Conservation (phyloP, 495 filamentous ascomycete genomes). For the Elasticomyces elasticus region DNA sequence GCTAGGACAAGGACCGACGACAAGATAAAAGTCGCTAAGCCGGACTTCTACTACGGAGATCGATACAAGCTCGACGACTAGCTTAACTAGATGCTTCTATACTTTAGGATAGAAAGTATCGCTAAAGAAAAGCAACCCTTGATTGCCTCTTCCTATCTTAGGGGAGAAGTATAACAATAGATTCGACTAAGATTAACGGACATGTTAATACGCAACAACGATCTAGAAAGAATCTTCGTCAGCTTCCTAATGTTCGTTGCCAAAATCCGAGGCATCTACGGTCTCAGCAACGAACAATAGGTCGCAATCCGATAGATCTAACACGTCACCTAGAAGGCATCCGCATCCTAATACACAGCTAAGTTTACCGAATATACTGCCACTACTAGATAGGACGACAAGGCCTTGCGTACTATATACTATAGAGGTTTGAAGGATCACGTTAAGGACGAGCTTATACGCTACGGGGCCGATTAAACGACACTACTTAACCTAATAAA, state of each 20-base stretch:
- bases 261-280: background rate
- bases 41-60: slow-evolving; percentile 2
- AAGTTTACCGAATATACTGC: slow-evolving; percentile 6
- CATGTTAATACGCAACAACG: background rate
- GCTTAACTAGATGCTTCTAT: background rate
- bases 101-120: background rate
- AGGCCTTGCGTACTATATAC: slow-evolving; percentile 1
- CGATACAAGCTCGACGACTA: background rate
- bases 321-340: slow-evolving; percentile 1
- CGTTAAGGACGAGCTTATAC: slow-evolving; percentile 11
- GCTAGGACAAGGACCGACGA: background rate
- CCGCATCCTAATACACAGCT: slow-evolving; percentile 8
- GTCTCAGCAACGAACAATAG: slow-evolving; percentile 6
- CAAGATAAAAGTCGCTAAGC: background rate
- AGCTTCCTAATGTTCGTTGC: background rate
- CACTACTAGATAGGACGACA: background rate
- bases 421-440: slow-evolving; percentile 2
- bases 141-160: background rate
- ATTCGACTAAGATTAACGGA: background rate
- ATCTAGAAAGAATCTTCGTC: background rate
- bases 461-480: background rate
- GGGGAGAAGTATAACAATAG: background rate
- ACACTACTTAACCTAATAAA: background rate
- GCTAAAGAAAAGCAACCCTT: background rate
- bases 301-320: background rate